Base-by-base conservation (phyloP, 192 early-diverging fungal genomes). In the Linderina pennispora region DNA sequence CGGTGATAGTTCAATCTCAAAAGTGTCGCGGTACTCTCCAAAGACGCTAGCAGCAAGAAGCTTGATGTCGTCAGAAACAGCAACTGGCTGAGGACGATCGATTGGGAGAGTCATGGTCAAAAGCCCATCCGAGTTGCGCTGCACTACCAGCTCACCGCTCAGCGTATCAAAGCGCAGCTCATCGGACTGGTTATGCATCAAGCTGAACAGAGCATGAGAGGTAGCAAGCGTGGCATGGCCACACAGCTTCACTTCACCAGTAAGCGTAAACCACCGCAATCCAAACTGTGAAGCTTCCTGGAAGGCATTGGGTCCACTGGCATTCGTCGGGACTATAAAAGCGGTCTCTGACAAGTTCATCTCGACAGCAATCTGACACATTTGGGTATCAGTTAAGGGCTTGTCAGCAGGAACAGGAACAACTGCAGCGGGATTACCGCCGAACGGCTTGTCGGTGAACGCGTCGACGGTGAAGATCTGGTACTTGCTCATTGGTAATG, bases 261-360 rank as follows among this genome's bases (percentile, higher is more conserved):
- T 36, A 13, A 65, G 75, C 0, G 75, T 77, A 43, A 73, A 68
- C 75, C 75, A 77, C 14, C 61, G 60, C 26, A 72, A n/a, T 7
- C 17, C 11, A 16, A n/a, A 15, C 17, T 31, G 19, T n/a, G 5
- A 14, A n/a, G n/a, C n/a, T n/a, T n/a, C n/a, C n/a, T n/a, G n/a
- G n/a, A n/a, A n/a, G n/a, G n/a, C n/a, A n/a, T n/a, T n/a, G n/a
- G n/a, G n/a, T n/a, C n/a, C n/a, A n/a, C n/a, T n/a, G n/a, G n/a
- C 8, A 18, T 36, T 17, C n/a, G 50, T 5, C 0, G 58, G 55
- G 2, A 45, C 53, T 11, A 77, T 5, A 23, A 69, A 77, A 3
- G 75, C 69, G 10, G 75, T 77, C 32, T 77, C 75, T 32, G 60
- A 40, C 9, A 65, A 37, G 42, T 69, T 74, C 65, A 77, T 56